These are phyloP conservation scores for Penicillium angulare DNA, from an alignment of 495 filamentous ascomycete species.

Conservation along the genomic window DNA sequence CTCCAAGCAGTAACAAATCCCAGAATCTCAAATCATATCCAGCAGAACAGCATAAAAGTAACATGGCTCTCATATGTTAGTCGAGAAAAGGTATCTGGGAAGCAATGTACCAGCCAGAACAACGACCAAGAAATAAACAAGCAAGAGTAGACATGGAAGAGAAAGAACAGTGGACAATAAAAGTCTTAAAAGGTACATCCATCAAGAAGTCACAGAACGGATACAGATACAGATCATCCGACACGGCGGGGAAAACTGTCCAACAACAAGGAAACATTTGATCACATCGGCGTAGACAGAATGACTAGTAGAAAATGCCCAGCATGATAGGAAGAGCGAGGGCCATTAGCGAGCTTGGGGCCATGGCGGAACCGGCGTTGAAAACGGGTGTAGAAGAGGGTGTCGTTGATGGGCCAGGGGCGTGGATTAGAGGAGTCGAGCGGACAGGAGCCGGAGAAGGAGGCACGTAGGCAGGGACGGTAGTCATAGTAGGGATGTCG, in stretches of 20 bases:
- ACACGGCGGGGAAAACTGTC: neutral
- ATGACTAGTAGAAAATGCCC: conserved; percentile 20
- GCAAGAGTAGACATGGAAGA: conserved; percentile 22
- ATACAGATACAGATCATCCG: conserved; percentile 9
- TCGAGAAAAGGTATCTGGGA: conserved; percentile 9
- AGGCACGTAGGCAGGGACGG: conserved; percentile 13
- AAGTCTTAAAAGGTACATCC: conserved; percentile 10
- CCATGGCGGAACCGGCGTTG: conserved; percentile 22
- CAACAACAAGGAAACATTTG: neutral
- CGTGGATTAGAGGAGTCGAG: conserved; percentile 24
- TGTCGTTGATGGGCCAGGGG: conserved; percentile 15
- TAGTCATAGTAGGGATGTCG: conserved; percentile 15
- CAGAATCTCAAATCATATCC: conserved; percentile 2
- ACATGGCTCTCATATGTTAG: conserved; percentile 15
- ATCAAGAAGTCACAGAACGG: neutral
- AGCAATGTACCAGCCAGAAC: conserved; percentile 2
- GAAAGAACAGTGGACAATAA: conserved; percentile 4
- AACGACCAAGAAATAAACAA: conserved; percentile 2
- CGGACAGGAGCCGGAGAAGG: conserved; percentile 2
- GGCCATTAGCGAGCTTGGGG: conserved; percentile 19
- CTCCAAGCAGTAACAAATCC: conserved; percentile 4
- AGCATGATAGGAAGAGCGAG: conserved; percentile 19
- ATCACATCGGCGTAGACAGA: neutral
- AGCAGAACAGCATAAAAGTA: conserved; percentile 4
- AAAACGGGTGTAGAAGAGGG: conserved; percentile 15